Percentiles rank a stretch among this genome's conserved stretches.
These are phyloP conservation scores for Oenanthe javanica DNA, from an alignment of 140 eudicot species.

Conservation along the genomic window DNA sequence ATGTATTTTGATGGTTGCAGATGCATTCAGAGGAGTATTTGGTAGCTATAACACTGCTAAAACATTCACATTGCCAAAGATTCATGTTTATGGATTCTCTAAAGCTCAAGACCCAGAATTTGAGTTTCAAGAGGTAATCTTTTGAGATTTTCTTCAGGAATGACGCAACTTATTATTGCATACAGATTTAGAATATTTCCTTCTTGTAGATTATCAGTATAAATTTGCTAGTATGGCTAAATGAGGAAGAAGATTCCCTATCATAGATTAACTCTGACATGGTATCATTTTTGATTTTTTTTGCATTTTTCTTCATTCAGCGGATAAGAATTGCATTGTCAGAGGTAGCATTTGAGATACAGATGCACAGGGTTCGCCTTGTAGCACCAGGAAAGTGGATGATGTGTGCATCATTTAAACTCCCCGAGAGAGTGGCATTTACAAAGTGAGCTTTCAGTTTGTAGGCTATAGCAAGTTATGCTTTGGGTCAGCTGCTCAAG, in stretches of 20 bases:
- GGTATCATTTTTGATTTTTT: neutral
- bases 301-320: conserved; percentile 25
- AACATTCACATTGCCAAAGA: conserved; percentile 52
- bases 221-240: neutral
- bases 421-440: conserved; percentile 68
- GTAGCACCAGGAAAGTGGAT: conserved; percentile 99
- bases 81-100: conserved; percentile 97
- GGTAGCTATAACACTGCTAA: conserved; percentile 20
- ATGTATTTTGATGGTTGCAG: conserved; percentile 32
- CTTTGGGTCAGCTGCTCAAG: neutral
- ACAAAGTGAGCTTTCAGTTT: conserved; percentile 20
- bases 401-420: conserved; percentile 89
- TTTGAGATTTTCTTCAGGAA: neutral
- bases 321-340: conserved; percentile 69
- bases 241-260: neutral
- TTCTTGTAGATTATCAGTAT: neutral
- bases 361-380: conserved; percentile 77
- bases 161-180: neutral
- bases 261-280: neutral
- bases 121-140: conserved; percentile 77
- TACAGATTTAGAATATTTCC: neutral
- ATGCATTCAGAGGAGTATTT: conserved; percentile 71
- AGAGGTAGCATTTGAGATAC: conserved; percentile 68
- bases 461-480: neutral
- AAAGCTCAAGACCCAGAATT: conserved; percentile 94